These are phyloP conservation scores for Immersiella caudata DNA, from an alignment of 495 filamentous ascomycete genomes.

Conservation along the genomic window DNA sequence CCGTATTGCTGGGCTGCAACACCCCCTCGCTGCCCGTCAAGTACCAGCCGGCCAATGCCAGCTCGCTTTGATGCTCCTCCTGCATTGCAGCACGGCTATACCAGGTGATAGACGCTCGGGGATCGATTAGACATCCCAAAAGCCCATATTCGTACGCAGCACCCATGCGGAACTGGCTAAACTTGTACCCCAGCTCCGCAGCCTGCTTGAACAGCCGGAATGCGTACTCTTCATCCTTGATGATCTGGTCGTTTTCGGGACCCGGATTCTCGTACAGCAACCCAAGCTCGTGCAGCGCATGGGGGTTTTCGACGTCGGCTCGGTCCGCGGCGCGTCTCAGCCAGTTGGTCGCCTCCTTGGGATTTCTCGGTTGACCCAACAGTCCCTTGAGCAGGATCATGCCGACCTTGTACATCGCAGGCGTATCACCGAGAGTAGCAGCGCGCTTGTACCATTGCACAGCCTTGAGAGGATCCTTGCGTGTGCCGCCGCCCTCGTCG, in stretches of 20 bases:
- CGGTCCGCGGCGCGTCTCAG: slow-evolving; percentile 89
- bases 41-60: slow-evolving; percentile 95
- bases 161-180: slow-evolving; percentile 88
- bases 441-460: slow-evolving; percentile 98
- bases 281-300: slow-evolving; percentile 90
- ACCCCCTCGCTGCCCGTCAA: slow-evolving; percentile 88
- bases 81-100: slow-evolving; percentile 90
- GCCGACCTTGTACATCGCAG: slow-evolving; percentile 97
- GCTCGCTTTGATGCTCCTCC: slow-evolving; percentile 91
- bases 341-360: slow-evolving; percentile 84
- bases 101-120: slow-evolving; percentile 83
- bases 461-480: slow-evolving; percentile 86
- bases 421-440: slow-evolving; percentile 82
- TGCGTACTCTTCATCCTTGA: slow-evolving; percentile 80
- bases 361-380: slow-evolving; percentile 84
- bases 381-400: slow-evolving; percentile 93
- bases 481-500: slow-evolving; percentile 89
- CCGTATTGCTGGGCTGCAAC: slow-evolving; percentile 87
- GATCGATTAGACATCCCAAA: slow-evolving; percentile 79
- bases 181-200: slow-evolving; percentile 91
- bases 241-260: slow-evolving; percentile 64
- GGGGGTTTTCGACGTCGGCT: slow-evolving; percentile 87
- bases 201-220: slow-evolving; percentile 79
- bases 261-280: slow-evolving; percentile 77
- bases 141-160: slow-evolving; percentile 87